These are phyloP conservation scores for Exophiala sideris DNA, from an alignment of 2,329 filamentous ascomycete species.

Conservation along the genomic window DNA sequence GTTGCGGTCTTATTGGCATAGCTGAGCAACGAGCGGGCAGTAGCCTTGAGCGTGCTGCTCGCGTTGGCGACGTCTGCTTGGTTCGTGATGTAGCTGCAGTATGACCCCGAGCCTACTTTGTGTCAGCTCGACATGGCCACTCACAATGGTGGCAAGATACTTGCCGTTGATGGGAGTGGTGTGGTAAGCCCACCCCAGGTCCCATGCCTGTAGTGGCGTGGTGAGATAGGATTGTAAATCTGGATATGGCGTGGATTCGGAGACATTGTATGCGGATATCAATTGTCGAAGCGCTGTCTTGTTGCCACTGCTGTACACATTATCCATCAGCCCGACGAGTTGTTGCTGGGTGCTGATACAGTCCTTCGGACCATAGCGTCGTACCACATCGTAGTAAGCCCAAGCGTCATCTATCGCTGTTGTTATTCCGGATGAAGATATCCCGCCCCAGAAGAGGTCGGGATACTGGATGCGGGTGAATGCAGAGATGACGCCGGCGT, in stretches of 20 bases:
- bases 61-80: slow-evolving; percentile 41
- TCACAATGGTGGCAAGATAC: not conserved
- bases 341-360: slow-evolving; percentile 65
- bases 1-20: slow-evolving; percentile 7
- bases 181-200: slow-evolving; percentile 52
- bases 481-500: slow-evolving; percentile 74
- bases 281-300: slow-evolving; percentile 42
- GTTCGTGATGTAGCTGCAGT: slow-evolving; percentile 51
- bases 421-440: slow-evolving; percentile 76
- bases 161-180: not conserved
- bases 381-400: slow-evolving; percentile 57
- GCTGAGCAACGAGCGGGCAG: not conserved
- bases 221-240: slow-evolving; percentile 45
- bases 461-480: slow-evolving; percentile 74
- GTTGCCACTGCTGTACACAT: slow-evolving; percentile 47
- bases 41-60: slow-evolving; percentile 27
- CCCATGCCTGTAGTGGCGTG: slow-evolving; percentile 46
- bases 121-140: slow-evolving; percentile 38
- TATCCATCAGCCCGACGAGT: slow-evolving; percentile 56
- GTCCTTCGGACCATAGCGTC: slow-evolving; percentile 53
- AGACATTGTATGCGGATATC: slow-evolving; percentile 48
- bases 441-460: slow-evolving; percentile 71
- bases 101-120: slow-evolving; percentile 48
- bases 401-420: slow-evolving; percentile 75
- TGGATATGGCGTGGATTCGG: slow-evolving; percentile 8